Percentiles rank a stretch among this genome's conserved stretches.
Conservation (phyloP, 2,329 filamentous ascomycete genomes). For the Talaromyces sp. region DNA sequence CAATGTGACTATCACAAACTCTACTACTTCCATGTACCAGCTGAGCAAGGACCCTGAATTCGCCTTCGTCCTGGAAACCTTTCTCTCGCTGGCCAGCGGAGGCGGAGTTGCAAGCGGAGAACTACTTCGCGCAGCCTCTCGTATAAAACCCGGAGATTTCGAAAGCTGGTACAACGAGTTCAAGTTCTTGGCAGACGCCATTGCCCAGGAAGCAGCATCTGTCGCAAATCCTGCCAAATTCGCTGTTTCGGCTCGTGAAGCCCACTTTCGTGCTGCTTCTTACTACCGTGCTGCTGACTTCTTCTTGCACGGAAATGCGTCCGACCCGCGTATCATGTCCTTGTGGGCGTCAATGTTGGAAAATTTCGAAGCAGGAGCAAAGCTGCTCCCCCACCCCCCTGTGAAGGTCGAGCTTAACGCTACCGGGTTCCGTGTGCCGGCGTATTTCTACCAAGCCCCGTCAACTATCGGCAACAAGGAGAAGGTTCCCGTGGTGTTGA, state of each 20-base stretch:
- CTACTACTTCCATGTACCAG: background rate
- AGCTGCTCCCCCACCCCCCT: background rate
- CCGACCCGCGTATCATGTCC: slow-evolving; percentile 34
- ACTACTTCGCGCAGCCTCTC: background rate
- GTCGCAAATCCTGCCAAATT: background rate
- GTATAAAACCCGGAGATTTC: slow-evolving; percentile 15
- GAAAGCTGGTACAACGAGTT: slow-evolving; percentile 12
- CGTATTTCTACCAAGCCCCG: background rate
- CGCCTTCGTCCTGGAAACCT: background rate
- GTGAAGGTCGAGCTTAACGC: background rate
- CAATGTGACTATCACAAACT: background rate
- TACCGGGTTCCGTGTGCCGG: background rate
- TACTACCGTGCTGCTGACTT: slow-evolving; percentile 42
- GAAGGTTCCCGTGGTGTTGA: slow-evolving; percentile 36
- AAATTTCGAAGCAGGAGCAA: background rate
- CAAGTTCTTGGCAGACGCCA: slow-evolving; percentile 13
- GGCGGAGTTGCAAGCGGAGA: background rate
- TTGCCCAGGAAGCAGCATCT: slow-evolving; percentile 10
- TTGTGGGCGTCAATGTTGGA: slow-evolving; percentile 32
- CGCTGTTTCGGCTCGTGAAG: slow-evolving; percentile 18
- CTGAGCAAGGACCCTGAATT: background rate
- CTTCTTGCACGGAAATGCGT: slow-evolving; percentile 37
- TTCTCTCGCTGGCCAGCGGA: background rate
- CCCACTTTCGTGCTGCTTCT: slow-evolving; percentile 33
- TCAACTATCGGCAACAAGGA: slow-evolving; percentile 20